These are phyloP conservation scores for Mariannaea sp. DNA, from an alignment of 2,329 filamentous ascomycete genomes.

Conservation along the genomic window DNA sequence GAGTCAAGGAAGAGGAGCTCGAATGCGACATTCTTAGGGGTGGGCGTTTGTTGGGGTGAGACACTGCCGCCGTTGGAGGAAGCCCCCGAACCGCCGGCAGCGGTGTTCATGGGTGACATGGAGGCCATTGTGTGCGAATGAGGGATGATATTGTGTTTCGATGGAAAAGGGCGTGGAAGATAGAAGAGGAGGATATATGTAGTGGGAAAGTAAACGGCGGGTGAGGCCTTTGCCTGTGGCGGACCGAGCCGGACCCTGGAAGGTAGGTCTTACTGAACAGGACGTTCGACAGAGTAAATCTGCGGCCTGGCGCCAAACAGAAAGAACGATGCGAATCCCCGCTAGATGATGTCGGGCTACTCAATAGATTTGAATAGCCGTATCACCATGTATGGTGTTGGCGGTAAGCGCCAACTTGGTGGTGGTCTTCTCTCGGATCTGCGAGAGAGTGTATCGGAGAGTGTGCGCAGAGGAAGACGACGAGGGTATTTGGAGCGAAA, in stretches of 20 bases:
- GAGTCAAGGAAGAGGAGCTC: constrained; percentile 73
- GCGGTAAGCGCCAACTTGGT: constrained; percentile 44
- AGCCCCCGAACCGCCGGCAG: constrained; percentile 40
- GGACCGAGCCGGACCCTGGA: constrained; percentile 34
- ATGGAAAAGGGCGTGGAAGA: constrained; percentile 30
- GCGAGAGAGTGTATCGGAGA: constrained; percentile 21
- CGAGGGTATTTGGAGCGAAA: constrained; percentile 28
- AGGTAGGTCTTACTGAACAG: constrained; percentile 38
- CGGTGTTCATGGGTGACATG: constrained; percentile 50
- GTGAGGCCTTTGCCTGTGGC: constrained; percentile 44
- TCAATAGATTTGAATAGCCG: constrained; percentile 33
- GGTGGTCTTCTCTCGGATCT: constrained; percentile 33
- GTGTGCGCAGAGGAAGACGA: constrained; percentile 40
- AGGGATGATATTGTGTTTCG: constrained; percentile 35
- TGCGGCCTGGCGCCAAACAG: constrained; percentile 34
- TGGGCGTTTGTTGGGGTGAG: constrained; percentile 53
- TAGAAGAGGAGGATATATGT: constrained; percentile 26
- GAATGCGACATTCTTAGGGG: constrained; percentile 78
- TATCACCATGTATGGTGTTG: constrained; percentile 39
- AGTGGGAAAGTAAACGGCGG: constrained; percentile 32
- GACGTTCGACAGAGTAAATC: constrained; percentile 33
- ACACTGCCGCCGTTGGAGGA: constrained; percentile 50
- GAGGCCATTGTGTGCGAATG: constrained; percentile 50
- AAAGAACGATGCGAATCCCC: constrained; percentile 24
- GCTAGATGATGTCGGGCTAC: constrained; percentile 23